These are phyloP conservation scores for Cytospora paraplurivora DNA, from an alignment of 2,329 filamentous ascomycete genomes.

Conservation along the genomic window DNA sequence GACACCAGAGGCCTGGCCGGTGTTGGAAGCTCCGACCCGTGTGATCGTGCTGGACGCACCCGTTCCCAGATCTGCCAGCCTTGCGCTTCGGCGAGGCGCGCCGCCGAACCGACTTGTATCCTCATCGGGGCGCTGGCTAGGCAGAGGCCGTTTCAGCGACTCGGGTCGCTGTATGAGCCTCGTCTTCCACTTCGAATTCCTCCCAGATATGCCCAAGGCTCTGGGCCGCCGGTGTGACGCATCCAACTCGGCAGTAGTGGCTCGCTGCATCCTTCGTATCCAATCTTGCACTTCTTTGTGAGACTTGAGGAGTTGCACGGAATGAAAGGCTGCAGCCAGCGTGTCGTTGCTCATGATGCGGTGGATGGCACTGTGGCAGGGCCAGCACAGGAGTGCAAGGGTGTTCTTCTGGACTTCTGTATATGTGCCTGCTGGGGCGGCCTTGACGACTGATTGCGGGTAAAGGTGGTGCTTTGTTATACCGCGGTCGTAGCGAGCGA, in stretches of 20 bases:
- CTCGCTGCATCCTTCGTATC: slow-evolving; percentile 9
- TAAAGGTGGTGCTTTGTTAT: slow-evolving; percentile 21
- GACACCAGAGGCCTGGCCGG: not conserved
- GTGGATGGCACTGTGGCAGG: slow-evolving; percentile 10
- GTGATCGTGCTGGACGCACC: not conserved
- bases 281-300: not conserved
- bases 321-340: slow-evolving; percentile 4
- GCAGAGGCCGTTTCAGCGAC: not conserved
- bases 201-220: not conserved
- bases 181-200: not conserved
- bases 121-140: not conserved
- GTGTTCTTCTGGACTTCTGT: not conserved
- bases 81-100: slow-evolving; percentile 3
- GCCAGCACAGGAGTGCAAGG: slow-evolving; percentile 11
- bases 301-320: slow-evolving; percentile 10
- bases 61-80: not conserved
- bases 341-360: not conserved
- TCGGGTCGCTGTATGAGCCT: not conserved
- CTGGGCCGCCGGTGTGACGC: not conserved
- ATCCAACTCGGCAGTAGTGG: slow-evolving; percentile 6
- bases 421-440: not conserved
- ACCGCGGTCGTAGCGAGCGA: slow-evolving; percentile 15
- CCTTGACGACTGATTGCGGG: slow-evolving; percentile 9
- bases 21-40: not conserved
- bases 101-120: not conserved